Evolutionary conservation across 169 alveolate species (phyloP).

Genomic region (Eimeria maxima): DNA sequence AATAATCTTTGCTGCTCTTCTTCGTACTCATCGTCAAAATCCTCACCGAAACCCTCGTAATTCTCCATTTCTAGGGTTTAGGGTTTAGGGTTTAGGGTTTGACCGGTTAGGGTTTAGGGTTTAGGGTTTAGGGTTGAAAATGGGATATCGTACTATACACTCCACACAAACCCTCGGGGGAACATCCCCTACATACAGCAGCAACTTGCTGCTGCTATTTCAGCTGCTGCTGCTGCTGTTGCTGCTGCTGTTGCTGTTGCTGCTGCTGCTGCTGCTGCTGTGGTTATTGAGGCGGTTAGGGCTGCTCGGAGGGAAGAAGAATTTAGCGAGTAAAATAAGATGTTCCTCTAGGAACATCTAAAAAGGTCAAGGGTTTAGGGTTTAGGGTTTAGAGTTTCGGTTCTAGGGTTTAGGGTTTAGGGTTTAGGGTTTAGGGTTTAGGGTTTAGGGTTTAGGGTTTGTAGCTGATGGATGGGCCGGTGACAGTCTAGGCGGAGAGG

Average conservation of each 20-base stretch:
- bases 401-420: too few relatives aligned
- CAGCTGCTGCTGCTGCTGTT: conserved; percentile 18
- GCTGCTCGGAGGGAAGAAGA: too few relatives aligned
- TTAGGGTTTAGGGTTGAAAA: conserved; percentile 19
- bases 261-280: conserved; percentile 40
- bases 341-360: not conserved
- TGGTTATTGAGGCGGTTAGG: too few relatives aligned
- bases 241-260: conserved; percentile 48
- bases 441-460: too few relatives aligned
- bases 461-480: too few relatives aligned
- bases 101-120: conserved; percentile 3
- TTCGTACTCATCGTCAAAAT: not conserved
- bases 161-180: not conserved
- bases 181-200: not conserved
- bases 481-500: too few relatives aligned
- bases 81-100: conserved; percentile 32
- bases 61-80: not conserved
- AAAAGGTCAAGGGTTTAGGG: too few relatives aligned
- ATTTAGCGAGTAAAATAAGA: too few relatives aligned
- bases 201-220: too few relatives aligned
- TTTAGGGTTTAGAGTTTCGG: too few relatives aligned
- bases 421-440: too few relatives aligned
- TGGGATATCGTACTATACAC: not conserved
- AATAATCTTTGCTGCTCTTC: not conserved
- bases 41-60: not conserved